Evolutionary conservation across 768 basidiomycete genomes (phyloP).

Genomic region (Pulveroboletus sp.): DNA sequence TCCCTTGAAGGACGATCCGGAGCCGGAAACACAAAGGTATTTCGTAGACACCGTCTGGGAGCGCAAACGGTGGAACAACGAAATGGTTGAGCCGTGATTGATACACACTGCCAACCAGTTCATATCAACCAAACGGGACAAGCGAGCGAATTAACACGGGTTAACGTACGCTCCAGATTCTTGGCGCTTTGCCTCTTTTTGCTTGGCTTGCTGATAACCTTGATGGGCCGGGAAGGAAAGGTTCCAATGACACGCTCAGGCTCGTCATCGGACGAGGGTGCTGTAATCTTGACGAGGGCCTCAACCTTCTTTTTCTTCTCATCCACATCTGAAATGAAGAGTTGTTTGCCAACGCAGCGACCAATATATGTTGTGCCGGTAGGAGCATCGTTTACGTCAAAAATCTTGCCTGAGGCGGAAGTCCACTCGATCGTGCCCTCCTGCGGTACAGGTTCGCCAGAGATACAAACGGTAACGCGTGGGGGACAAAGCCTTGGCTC

Average conservation of each 20-base stretch:
- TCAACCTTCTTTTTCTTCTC: conserved; percentile 95
- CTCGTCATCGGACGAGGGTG: conserved; percentile 73
- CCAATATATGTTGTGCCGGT: conserved; percentile 87
- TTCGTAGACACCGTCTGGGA: conserved; percentile 96
- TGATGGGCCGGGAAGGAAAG: conserved; percentile 93
- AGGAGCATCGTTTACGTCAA: conserved; percentile 76
- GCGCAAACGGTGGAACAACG: conserved; percentile 91
- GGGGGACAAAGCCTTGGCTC: conserved; percentile 73
- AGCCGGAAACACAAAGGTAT: conserved; percentile 93
- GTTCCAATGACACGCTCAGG: conserved; percentile 80
- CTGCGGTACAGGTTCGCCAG: conserved; percentile 82
- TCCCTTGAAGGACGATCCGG: conserved; percentile 86
- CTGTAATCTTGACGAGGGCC: conserved; percentile 85
- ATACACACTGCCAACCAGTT: conserved; percentile 68
- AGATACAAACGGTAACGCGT: conserved; percentile 83
- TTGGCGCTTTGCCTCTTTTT: conserved; percentile 95
- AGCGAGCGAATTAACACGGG: conserved; percentile 5
- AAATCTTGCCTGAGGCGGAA: conserved; percentile 73
- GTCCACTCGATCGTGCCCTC: conserved; percentile 90
- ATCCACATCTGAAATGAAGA: conserved; percentile 93
- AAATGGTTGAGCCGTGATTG: conserved; percentile 92
- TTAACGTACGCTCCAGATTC: conserved; percentile 78
- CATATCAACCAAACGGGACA: conserved; percentile 12
- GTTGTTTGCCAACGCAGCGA: conserved; percentile 88
- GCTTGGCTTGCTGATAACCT: conserved; percentile 96